These are phyloP conservation scores for Macaranga tanarius DNA, from an alignment of 441 rosid species.

Conservation along the genomic window DNA sequence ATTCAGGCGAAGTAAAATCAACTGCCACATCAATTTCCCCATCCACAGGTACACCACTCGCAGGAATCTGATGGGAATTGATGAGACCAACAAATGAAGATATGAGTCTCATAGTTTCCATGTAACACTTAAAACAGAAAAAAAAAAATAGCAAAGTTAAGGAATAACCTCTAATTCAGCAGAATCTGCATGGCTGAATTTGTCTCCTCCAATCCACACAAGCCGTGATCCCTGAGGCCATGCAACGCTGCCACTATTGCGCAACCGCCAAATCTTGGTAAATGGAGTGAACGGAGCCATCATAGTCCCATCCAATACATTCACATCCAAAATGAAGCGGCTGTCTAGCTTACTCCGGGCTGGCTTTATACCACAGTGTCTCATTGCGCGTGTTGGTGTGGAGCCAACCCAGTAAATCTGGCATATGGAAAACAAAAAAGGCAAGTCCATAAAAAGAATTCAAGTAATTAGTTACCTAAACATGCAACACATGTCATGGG, in stretches of 20 bases:
- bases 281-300: slow-evolving; percentile 72
- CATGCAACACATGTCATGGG: slow-evolving; percentile 9
- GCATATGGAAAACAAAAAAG: not conserved
- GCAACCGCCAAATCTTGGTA: slow-evolving; percentile 93
- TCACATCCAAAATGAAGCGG: slow-evolving; percentile 77
- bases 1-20: slow-evolving; percentile 70
- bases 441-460: not conserved
- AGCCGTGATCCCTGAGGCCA: slow-evolving; percentile 71
- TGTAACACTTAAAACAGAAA: not conserved
- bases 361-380: slow-evolving; percentile 33
- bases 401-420: slow-evolving; percentile 32
- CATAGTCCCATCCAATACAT: slow-evolving; percentile 71
- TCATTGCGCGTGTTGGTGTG: slow-evolving; percentile 16
- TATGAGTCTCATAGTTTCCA: not conserved
- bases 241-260: slow-evolving; percentile 60
- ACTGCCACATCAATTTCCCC: slow-evolving; percentile 71
- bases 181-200: slow-evolving; percentile 37
- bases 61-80: slow-evolving; percentile 55
- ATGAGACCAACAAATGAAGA: not conserved
- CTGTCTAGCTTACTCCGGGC: slow-evolving; percentile 62
- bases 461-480: not conserved
- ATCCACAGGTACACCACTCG: slow-evolving; percentile 56
- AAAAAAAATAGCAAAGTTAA: not conserved
- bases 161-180: slow-evolving; percentile 55
- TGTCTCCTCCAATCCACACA: slow-evolving; percentile 83